Base-by-base conservation (phyloP, 495 filamentous ascomycete species). In the Daldinia bambusicola region DNA sequence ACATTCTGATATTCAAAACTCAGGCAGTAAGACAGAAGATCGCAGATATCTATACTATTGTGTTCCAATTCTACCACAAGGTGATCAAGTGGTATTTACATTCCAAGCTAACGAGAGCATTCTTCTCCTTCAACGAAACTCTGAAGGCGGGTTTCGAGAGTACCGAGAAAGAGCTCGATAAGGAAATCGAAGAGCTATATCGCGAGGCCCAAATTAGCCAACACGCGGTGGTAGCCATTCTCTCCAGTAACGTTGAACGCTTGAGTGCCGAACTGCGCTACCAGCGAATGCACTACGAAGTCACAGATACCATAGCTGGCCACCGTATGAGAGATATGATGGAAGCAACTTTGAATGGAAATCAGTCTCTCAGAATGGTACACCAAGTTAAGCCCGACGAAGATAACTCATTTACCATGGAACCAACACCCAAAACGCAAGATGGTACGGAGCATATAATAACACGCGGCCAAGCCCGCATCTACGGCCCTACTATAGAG, bases 11-110 rank as follows among this genome's bases (percentile, higher is more conserved):
- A n/a, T 62, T 37, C 32, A 62, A 62, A 52, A 62, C 43, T 16
- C 43, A 52, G 45, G 18, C 59, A 14, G 48, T 62, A 16, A 62
- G 45, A 16, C 30, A n/a, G 22, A 62, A 62, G 32, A 43, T 62
- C 16, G 59, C 59, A 3, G 59, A 51, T 48, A 62, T 62, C 4
- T 62, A 62, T 10, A 30, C 59, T 0, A 51, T 52, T 2, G 50
- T 62, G 45, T 62, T 62, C 45, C n/a, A 22, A n/a, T 62, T 62
- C 43, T 51, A 62, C 20, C 37, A 62, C 9, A 62, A 62, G 31
- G n/a, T 40, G 10, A 62, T 62, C 9, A 26, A 62, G 26, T 62
- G 59, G 59, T 62, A 62, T 22, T 20, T 62, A 16, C n/a, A 51
- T 52, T 62, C 59, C 6, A 62, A 52, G 18, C 1, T 62, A 26